These are phyloP conservation scores for Trypanosoma scelopori DNA, from an alignment of 208 protist species.

Conservation along the genomic window DNA sequence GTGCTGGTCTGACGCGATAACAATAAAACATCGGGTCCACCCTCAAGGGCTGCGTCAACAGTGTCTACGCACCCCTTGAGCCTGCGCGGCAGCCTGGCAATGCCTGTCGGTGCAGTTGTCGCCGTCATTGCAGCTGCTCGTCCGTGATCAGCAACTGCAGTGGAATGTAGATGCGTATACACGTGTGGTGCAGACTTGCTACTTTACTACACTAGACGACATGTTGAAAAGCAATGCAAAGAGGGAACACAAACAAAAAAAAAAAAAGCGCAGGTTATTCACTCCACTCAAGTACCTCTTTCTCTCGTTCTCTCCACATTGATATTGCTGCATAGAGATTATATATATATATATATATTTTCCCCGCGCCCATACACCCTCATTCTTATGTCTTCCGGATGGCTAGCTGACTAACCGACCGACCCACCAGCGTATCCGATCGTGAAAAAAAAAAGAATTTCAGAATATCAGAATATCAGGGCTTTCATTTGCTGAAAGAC, in stretches of 20 bases:
- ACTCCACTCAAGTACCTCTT: no score
- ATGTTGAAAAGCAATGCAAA: background rate
- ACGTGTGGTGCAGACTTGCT: background rate
- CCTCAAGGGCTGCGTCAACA: conserved; percentile 21
- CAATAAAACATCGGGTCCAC: conserved; percentile 45
- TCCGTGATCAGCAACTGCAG: background rate
- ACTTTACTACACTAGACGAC: background rate
- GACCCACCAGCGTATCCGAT: no score
- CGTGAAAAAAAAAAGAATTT: no score
- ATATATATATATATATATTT: no score
- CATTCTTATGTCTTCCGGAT: no score
- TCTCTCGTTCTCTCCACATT: no score
- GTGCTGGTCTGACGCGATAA: conserved; percentile 41
- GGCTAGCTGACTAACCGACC: no score
- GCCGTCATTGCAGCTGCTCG: background rate
- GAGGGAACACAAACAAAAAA: no score
- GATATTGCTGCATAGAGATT: no score
- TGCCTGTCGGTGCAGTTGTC: background rate
- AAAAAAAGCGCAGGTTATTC: background rate
- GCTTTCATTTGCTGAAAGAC: background rate
- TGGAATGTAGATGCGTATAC: background rate
- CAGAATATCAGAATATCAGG: no score
- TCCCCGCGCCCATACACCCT: no score
- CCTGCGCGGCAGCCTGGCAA: conserved; percentile 33
- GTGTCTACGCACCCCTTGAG: conserved; percentile 16